phyloP scores from a whole-genome alignment of 1,284 basidiomycete species.

The Porodaedalea pini region DNA sequence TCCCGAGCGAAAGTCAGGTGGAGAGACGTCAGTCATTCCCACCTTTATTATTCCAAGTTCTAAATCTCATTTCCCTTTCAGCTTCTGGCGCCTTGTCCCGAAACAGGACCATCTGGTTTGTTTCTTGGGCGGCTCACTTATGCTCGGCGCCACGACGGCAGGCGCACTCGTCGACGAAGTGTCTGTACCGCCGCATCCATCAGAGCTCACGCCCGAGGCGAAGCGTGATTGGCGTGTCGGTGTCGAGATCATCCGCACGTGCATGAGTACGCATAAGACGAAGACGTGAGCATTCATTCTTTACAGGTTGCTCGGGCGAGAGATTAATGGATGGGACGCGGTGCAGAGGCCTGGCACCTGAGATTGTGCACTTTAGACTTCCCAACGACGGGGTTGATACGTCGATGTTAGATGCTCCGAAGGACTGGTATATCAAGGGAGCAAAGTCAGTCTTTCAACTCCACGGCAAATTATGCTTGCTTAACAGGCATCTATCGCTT shows the following conservation, averaged over 20 bases:
- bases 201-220: conserved; percentile 53
- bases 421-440: conserved; percentile 89
- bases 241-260: conserved; percentile 79
- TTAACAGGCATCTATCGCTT: not conserved
- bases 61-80: conserved; percentile 29
- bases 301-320: not conserved
- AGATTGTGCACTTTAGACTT: conserved; percentile 77
- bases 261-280: conserved; percentile 85
- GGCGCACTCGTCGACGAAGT: conserved; percentile 46
- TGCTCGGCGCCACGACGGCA: conserved; percentile 82
- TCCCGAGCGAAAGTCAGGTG: conserved; percentile 46
- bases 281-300: conserved; percentile 57
- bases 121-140: conserved; percentile 88
- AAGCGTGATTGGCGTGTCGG: conserved; percentile 82
- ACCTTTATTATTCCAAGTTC: conserved; percentile 3
- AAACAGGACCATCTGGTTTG: conserved; percentile 98
- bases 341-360: conserved; percentile 72
- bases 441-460: conserved; percentile 40
- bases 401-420: conserved; percentile 31
- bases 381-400: conserved; percentile 48
- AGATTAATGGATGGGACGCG: conserved; percentile 2
- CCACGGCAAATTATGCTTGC: not conserved
- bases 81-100: conserved; percentile 67
- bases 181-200: conserved; percentile 56
- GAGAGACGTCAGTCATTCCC: conserved; percentile 43